phyloP scores from a whole-genome alignment of 345 rosid genomes.

The Murraya paniculata region DNA sequence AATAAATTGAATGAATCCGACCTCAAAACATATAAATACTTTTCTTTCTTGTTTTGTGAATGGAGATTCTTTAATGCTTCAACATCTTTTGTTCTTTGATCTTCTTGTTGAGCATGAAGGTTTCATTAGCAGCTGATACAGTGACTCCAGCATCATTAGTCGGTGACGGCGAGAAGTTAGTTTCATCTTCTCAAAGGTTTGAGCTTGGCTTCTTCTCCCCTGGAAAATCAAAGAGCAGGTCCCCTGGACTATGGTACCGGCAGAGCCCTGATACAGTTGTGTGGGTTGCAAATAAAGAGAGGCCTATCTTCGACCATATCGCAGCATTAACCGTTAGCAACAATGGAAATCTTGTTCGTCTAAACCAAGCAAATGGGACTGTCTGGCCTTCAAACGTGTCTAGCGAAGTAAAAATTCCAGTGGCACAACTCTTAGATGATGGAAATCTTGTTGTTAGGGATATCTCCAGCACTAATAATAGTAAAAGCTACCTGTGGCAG shows the following conservation, averaged over 20 bases:
- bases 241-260: not conserved
- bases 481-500: not conserved
- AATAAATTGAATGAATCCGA: too few species aligned
- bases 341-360: not conserved
- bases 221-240: not conserved
- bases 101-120: not conserved
- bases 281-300: not conserved
- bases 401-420: not conserved
- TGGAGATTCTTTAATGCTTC: not conserved
- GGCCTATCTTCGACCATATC: not conserved
- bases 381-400: not conserved
- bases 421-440: not conserved
- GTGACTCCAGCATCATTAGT: not conserved
- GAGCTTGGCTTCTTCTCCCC: not conserved
- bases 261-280: not conserved
- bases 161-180: not conserved
- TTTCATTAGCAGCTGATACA: not conserved
- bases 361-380: not conserved
- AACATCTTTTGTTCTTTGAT: not conserved
- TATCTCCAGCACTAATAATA: not conserved
- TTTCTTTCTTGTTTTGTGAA: too few species aligned
- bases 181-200: not conserved
- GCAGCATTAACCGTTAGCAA: not conserved
- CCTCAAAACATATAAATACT: too few species aligned
- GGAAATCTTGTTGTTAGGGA: not conserved